Percentiles rank a stretch among this genome's conserved stretches.
phyloP scores from a whole-genome alignment of 192 early-diverging fungal species.

The Gigaspora rosea region DNA sequence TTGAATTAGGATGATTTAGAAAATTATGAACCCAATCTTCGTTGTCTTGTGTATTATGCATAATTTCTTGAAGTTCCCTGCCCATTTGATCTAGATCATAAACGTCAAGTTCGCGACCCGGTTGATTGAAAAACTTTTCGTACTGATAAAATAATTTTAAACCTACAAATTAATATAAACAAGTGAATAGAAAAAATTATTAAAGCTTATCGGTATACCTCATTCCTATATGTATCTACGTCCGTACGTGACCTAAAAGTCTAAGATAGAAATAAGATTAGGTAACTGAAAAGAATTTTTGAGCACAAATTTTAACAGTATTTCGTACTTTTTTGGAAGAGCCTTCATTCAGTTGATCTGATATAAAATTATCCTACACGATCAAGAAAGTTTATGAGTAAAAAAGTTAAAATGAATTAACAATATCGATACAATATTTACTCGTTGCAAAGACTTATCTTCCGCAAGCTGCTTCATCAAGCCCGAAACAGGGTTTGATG shows the following conservation, averaged over 20 bases:
- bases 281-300: neutral
- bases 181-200: neutral
- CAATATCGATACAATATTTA: constrained; percentile 31
- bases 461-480: constrained; percentile 81
- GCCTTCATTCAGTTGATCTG: constrained; percentile 12
- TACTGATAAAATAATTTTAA: constrained; percentile 35
- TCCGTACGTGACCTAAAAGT: constrained; percentile 18
- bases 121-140: constrained; percentile 57
- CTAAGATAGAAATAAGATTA: neutral
- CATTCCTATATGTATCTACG: neutral
- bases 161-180: neutral
- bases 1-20: constrained; percentile 40
- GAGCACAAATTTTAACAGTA: neutral
- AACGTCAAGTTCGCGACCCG: constrained; percentile 32
- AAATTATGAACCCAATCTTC: constrained; percentile 75
- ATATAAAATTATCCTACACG: constrained; percentile 4
- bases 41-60: constrained; percentile 30
- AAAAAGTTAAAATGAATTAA: neutral
- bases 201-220: neutral
- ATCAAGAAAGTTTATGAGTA: neutral
- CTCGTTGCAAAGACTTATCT: constrained; percentile 81
- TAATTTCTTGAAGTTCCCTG: constrained; percentile 65
- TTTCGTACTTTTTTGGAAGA: constrained; percentile 29
- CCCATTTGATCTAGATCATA: constrained; percentile 75
- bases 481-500: constrained; percentile 72